Evolutionary conservation across 2,329 filamentous ascomycete genomes (phyloP).

Genomic region (Mollisia scopiformis): DNA sequence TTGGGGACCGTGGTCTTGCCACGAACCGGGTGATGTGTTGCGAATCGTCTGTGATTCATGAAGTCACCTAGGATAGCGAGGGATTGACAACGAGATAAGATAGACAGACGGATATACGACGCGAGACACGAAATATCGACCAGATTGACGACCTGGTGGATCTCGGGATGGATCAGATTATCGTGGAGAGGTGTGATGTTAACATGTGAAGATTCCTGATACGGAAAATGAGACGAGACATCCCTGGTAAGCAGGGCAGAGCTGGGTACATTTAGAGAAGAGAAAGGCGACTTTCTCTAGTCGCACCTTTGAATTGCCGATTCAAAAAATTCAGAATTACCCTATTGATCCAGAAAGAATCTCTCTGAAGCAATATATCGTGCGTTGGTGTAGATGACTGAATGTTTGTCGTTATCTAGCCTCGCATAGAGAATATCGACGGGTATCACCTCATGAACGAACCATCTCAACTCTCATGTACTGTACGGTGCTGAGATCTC

Average conservation of each 20-base stretch:
- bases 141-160: too few relatives aligned
- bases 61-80: not conserved
- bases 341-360: too few relatives aligned
- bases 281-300: not conserved
- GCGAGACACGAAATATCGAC: not conserved
- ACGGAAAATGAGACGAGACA: not conserved
- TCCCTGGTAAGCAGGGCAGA: not conserved
- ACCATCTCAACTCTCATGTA: too few relatives aligned
- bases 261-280: not conserved
- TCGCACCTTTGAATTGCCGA: not conserved
- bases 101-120: not conserved
- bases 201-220: not conserved
- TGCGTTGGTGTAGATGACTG: too few relatives aligned
- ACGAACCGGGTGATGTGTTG: too few relatives aligned
- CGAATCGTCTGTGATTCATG: too few relatives aligned
- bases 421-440: not conserved
- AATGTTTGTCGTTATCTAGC: too few relatives aligned
- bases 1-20: too few relatives aligned
- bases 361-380: not conserved
- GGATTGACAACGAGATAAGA: not conserved
- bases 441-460: too few relatives aligned
- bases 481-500: too few relatives aligned
- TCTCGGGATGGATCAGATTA: too few relatives aligned
- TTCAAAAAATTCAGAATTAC: too few relatives aligned
- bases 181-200: not conserved